These are phyloP conservation scores for Aquanectria penicillioides DNA, from an alignment of 2,329 filamentous ascomycete genomes.

Conservation along the genomic window DNA sequence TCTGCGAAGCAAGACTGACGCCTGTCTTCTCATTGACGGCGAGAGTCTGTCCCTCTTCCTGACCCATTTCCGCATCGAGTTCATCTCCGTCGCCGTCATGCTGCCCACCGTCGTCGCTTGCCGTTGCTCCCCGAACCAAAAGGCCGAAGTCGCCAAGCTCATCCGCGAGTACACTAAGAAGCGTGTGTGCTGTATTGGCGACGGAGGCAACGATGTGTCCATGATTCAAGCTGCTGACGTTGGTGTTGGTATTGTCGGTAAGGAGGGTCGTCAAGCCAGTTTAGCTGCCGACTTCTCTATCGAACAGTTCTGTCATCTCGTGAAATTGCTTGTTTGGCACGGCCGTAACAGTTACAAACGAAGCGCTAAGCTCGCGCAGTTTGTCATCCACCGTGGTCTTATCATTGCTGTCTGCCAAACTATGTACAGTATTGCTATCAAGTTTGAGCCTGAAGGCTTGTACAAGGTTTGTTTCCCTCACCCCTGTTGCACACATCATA, in stretches of 20 bases:
- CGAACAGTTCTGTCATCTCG: slow-evolving; percentile 92
- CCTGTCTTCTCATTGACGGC: slow-evolving; percentile 92
- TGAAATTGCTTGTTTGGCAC: slow-evolving; percentile 98
- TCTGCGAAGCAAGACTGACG: slow-evolving; percentile 85
- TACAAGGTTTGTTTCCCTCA: slow-evolving; percentile 69
- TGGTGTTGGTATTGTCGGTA: slow-evolving; percentile 96
- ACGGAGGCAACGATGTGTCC: slow-evolving; percentile 97
- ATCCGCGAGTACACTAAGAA: slow-evolving; percentile 95
- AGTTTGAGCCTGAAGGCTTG: slow-evolving; percentile 92
- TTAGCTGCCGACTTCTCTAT: slow-evolving; percentile 97
- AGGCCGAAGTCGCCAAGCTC: slow-evolving; percentile 90
- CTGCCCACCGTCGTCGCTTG: slow-evolving; percentile 95
- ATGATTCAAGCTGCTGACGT: slow-evolving; percentile 99
- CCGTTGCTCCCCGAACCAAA: slow-evolving; percentile 95
- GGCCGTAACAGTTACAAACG: slow-evolving; percentile 97
- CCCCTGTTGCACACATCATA: background rate
- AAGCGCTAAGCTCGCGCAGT: slow-evolving; percentile 93
- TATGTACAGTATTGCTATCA: slow-evolving; percentile 92
- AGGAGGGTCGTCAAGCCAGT: slow-evolving; percentile 94
- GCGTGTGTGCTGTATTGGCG: slow-evolving; percentile 95
- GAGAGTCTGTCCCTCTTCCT: slow-evolving; percentile 89
- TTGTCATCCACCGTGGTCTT: slow-evolving; percentile 95
- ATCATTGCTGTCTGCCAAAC: slow-evolving; percentile 97
- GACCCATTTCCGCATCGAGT: slow-evolving; percentile 82
- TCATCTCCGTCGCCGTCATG: slow-evolving; percentile 87